Conservation (phyloP, 768 basidiomycete genomes). For the Suillus spraguei region DNA sequence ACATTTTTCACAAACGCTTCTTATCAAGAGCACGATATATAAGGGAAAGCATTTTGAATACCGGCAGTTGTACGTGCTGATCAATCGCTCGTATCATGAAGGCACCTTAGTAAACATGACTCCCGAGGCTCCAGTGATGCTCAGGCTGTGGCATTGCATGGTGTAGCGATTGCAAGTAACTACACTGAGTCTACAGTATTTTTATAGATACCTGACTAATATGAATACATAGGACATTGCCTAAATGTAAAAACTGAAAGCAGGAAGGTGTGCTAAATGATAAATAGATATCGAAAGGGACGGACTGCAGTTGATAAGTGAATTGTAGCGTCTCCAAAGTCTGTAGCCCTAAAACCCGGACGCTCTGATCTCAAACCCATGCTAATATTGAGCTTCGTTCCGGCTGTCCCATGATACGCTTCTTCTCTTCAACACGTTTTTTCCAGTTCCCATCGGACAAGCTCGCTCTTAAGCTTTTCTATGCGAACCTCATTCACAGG, state of each 20-base stretch:
- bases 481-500: constrained; percentile 47
- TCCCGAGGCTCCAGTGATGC: too few relatives aligned
- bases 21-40: too few relatives aligned
- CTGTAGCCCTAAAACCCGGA: neutral
- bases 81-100: too few relatives aligned
- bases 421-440: constrained; percentile 29
- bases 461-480: constrained; percentile 42
- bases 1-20: too few relatives aligned
- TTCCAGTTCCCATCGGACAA: constrained; percentile 47
- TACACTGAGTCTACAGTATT: neutral
- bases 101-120: too few relatives aligned
- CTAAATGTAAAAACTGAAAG: neutral
- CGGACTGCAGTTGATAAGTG: neutral
- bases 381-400: constrained; percentile 19
- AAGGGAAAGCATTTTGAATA: too few relatives aligned
- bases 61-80: too few relatives aligned
- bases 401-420: constrained; percentile 23
- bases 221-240: neutral
- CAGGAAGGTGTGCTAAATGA: neutral
- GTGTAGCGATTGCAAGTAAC: too few relatives aligned
- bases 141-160: too few relatives aligned
- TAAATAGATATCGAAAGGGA: neutral
- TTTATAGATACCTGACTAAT: neutral
- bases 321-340: neutral
- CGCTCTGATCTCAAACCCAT: neutral